These are phyloP conservation scores for Parastagonospora nodorum DNA, from an alignment of 2,329 filamentous ascomycete species.

Conservation along the genomic window DNA sequence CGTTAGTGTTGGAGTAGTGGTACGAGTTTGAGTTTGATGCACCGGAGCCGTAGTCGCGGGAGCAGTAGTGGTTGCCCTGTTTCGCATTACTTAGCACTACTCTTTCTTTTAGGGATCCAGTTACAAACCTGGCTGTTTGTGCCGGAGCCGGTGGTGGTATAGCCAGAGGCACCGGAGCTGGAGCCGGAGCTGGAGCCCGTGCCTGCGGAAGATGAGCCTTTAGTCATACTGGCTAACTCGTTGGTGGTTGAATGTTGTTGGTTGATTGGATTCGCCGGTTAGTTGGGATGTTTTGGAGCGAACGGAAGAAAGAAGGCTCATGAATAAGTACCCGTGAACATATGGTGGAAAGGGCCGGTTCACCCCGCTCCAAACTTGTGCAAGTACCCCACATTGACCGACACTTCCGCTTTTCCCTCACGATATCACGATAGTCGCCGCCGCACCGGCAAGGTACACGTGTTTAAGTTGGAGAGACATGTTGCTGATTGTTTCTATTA, in stretches of 20 bases:
- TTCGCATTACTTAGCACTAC: neutral
- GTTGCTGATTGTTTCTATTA: no score
- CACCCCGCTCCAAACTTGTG: no score
- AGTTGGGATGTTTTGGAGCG: neutral
- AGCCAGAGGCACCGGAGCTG: conserved; percentile 26
- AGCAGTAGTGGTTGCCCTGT: conserved; percentile 49
- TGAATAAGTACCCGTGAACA: no score
- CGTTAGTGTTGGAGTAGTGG: conserved; percentile 47
- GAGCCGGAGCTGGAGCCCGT: conserved; percentile 9
- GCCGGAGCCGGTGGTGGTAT: conserved; percentile 47
- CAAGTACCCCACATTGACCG: no score
- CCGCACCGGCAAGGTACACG: no score
- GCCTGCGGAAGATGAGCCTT: conserved; percentile 9
- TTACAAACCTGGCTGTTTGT: conserved; percentile 44
- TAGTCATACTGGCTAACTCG: conserved; percentile 1
- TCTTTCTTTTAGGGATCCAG: neutral
- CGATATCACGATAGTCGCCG: no score
- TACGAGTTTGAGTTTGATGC: conserved; percentile 46
- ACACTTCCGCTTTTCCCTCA: no score
- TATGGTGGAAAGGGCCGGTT: no score
- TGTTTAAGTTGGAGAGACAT: no score
- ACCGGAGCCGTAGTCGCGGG: conserved; percentile 43
- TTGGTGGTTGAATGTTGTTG: neutral
- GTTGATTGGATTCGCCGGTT: neutral
- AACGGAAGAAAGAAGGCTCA: neutral